Conservation (phyloP, 2,329 filamentous ascomycete species). For the Cercospora sp. region DNA sequence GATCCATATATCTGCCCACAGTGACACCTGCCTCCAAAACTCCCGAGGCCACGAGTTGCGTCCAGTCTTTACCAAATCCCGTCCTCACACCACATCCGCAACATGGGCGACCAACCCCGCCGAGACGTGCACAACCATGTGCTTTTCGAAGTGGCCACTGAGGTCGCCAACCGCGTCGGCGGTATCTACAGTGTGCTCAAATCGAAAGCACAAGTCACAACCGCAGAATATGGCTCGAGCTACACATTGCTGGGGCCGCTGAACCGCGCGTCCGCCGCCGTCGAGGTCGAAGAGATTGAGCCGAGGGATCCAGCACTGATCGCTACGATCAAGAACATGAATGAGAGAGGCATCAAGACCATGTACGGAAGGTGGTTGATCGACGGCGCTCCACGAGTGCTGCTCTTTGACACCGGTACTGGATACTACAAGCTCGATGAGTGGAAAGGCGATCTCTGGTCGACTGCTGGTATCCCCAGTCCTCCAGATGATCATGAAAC, state of each 20-base stretch:
- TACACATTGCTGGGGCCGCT: constrained; percentile 95
- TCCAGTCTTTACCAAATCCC: constrained; percentile 13
- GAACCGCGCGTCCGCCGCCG: constrained; percentile 89
- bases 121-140: constrained; percentile 90
- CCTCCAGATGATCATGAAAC: constrained; percentile 90
- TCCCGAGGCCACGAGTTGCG: not conserved
- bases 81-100: constrained; percentile 15
- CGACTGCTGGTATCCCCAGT: constrained; percentile 86
- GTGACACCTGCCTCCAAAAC: not conserved
- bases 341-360: constrained; percentile 82
- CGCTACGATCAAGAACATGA: constrained; percentile 87
- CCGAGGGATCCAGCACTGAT: constrained; percentile 77
- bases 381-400: constrained; percentile 87
- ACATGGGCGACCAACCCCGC: constrained; percentile 41
- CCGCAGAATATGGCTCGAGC: constrained; percentile 95
- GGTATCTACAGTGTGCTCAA: constrained; percentile 99
- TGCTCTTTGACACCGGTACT: constrained; percentile 92
- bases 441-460: constrained; percentile 97
- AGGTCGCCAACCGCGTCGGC: constrained; percentile 96
- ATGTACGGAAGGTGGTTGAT: constrained; percentile 97
- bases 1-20: constrained; percentile 5
- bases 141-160: constrained; percentile 94
- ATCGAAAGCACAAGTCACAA: constrained; percentile 96
- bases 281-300: constrained; percentile 92
- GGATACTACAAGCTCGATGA: constrained; percentile 89